A percentile compares a stretch with the other conserved stretches of the same genome.
These are phyloP conservation scores for Chytriomyces confervae DNA, from an alignment of 192 early-diverging fungal genomes.

Conservation along the genomic window DNA sequence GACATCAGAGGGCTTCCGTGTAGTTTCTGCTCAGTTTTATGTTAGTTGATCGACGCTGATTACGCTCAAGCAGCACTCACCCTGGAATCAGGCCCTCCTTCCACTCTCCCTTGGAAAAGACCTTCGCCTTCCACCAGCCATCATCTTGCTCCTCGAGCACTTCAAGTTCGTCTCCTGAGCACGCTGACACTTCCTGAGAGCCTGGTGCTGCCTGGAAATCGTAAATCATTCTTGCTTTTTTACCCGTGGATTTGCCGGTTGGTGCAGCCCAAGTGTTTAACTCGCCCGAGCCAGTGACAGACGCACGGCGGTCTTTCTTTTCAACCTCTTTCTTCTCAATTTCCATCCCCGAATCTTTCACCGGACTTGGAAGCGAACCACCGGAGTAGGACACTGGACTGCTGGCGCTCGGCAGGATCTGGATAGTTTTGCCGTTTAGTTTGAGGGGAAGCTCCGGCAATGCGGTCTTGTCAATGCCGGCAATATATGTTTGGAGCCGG, in stretches of 20 bases:
- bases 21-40: too few species aligned
- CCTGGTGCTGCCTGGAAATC: slow-evolving; percentile 47
- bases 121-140: slow-evolving; percentile 48
- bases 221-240: slow-evolving; percentile 38
- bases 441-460: slow-evolving; percentile 37
- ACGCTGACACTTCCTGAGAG: slow-evolving; percentile 38
- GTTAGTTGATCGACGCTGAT: too few species aligned
- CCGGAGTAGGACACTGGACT: slow-evolving; percentile 18
- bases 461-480: slow-evolving; percentile 42
- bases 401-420: not conserved
- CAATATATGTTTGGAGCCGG: slow-evolving; percentile 42
- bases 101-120: slow-evolving; percentile 26
- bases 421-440: slow-evolving; percentile 20
- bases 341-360: not conserved
- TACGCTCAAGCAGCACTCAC: slow-evolving; percentile 5
- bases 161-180: slow-evolving; percentile 43
- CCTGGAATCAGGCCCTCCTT: slow-evolving; percentile 45
- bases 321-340: not conserved
- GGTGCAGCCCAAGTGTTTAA: slow-evolving; percentile 17
- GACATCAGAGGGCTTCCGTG: too few species aligned
- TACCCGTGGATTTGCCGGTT: not conserved
- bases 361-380: not conserved
- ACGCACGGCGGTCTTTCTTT: not conserved
- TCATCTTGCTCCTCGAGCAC: slow-evolving; percentile 54
- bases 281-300: not conserved